Percentiles rank a stretch among this genome's conserved stretches.
Conservation (phyloP, 1,284 basidiomycete species). For the Entoloma clypeatum region DNA sequence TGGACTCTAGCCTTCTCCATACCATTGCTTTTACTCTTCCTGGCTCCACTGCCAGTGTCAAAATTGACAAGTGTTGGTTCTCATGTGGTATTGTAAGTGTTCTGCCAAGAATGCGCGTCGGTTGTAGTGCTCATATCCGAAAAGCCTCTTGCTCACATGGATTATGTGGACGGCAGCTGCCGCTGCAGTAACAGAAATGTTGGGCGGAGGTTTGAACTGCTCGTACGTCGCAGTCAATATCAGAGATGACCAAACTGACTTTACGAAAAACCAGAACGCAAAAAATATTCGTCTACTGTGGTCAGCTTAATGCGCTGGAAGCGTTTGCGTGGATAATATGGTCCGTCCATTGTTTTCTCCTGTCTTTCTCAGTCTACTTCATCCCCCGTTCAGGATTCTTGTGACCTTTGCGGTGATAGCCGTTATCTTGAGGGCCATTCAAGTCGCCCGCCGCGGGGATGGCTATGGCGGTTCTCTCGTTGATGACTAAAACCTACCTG, state of each 20-base stretch:
- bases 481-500: constrained; percentile 10
- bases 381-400: constrained; percentile 42
- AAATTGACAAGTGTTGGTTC: constrained; percentile 56
- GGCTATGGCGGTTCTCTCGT: constrained; percentile 52
- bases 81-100: constrained; percentile 59
- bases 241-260: neutral
- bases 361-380: constrained; percentile 2
- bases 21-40: constrained; percentile 53
- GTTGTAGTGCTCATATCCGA: neutral
- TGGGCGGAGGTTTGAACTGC: constrained; percentile 70
- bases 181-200: constrained; percentile 58
- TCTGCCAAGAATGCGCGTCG: constrained; percentile 4
- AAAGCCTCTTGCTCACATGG: constrained; percentile 64
- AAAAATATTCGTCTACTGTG: constrained; percentile 55
- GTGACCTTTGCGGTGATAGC: constrained; percentile 50
- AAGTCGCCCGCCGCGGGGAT: constrained; percentile 50
- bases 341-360: constrained; percentile 31
- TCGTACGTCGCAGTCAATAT: constrained; percentile 34
- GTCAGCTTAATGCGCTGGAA: constrained; percentile 59
- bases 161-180: constrained; percentile 67
- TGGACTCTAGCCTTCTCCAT: constrained; percentile 65
- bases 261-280: constrained; percentile 29
- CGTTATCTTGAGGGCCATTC: constrained; percentile 50
- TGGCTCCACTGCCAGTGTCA: constrained; percentile 40
- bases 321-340: constrained; percentile 63